A percentile compares a stretch with the other conserved stretches of the same genome.
phyloP scores from a whole-genome alignment of 1,284 basidiomycete species.

The Papiliotrema flavescens region DNA sequence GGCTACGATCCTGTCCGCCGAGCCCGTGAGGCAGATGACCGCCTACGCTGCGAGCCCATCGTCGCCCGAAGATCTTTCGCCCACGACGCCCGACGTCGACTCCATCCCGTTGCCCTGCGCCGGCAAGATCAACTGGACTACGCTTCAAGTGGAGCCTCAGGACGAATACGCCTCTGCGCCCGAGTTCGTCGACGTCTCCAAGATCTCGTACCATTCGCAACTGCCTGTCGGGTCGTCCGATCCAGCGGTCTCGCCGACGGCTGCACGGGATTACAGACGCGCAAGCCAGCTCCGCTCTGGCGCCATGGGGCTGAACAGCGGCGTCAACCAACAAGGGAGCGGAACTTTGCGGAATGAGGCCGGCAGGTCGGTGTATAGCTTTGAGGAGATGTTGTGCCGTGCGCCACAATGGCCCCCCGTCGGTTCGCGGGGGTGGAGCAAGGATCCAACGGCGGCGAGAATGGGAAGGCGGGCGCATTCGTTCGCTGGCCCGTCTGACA shows the following conservation, averaged over 20 bases:
- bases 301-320: not conserved
- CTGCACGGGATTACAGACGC: not conserved
- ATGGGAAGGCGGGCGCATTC: no score
- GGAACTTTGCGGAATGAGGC: not conserved
- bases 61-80: not conserved
- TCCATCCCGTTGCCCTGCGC: no score
- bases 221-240: not conserved
- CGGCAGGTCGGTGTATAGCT: not conserved
- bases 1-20: not conserved
- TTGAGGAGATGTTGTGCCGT: not conserved
- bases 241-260: not conserved
- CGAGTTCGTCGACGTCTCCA: not conserved
- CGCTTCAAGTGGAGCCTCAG: not conserved
- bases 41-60: not conserved
- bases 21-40: not conserved
- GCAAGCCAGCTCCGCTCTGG: not conserved
- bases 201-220: not conserved
- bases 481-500: no score
- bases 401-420: not conserved
- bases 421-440: no score
- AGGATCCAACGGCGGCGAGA: no score
- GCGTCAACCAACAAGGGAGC: not conserved
- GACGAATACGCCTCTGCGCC: not conserved
- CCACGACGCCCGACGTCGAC: not conserved
- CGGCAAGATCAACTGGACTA: conserved; percentile 1